A percentile compares a stretch with the other conserved stretches of the same genome.
Conservation (phyloP, 495 filamentous ascomycete species). For the Friedmanniomyces simplex region DNA sequence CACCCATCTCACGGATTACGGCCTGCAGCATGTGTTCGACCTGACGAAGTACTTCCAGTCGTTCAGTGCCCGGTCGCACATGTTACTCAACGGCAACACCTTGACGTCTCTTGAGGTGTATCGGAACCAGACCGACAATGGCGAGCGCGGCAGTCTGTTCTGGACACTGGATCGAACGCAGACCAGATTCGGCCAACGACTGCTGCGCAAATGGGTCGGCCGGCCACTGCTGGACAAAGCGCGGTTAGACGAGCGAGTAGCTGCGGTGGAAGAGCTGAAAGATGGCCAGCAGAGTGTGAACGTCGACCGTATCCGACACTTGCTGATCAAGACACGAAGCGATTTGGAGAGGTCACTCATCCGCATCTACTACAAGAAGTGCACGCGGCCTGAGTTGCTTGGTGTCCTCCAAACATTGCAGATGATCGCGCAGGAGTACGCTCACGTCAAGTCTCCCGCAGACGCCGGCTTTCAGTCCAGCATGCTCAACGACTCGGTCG, state of each 20-base stretch:
- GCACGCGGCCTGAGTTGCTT: conserved; percentile 81
- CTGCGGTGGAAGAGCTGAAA: conserved; percentile 83
- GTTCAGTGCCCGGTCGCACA: conserved; percentile 87
- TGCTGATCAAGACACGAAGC: conserved; percentile 60
- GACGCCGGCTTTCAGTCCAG: conserved; percentile 66
- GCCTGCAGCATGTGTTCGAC: conserved; percentile 91
- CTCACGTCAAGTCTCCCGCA: conserved; percentile 48
- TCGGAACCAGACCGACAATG: conserved; percentile 83
- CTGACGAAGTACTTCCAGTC: conserved; percentile 96
- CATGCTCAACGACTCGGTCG: conserved; percentile 62
- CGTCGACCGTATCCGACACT: conserved; percentile 59
- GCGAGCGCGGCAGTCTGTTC: conserved; percentile 78
- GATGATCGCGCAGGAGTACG: conserved; percentile 63
- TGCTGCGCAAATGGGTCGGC: conserved; percentile 92
- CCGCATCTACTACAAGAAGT: conserved; percentile 81
- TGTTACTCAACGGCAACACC: conserved; percentile 94
- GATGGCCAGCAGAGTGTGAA: conserved; percentile 50
- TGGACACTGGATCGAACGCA: conserved; percentile 92
- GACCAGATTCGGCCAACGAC: conserved; percentile 78
- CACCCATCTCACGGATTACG: conserved; percentile 83
- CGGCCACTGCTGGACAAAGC: conserved; percentile 73
- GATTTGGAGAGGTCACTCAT: conserved; percentile 90
- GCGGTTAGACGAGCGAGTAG: conserved; percentile 70
- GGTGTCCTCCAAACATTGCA: conserved; percentile 76
- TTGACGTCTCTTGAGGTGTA: conserved; percentile 92